Conservation (phyloP, 371 early-diverging fungal genomes). For the Mucor piriformis region DNA sequence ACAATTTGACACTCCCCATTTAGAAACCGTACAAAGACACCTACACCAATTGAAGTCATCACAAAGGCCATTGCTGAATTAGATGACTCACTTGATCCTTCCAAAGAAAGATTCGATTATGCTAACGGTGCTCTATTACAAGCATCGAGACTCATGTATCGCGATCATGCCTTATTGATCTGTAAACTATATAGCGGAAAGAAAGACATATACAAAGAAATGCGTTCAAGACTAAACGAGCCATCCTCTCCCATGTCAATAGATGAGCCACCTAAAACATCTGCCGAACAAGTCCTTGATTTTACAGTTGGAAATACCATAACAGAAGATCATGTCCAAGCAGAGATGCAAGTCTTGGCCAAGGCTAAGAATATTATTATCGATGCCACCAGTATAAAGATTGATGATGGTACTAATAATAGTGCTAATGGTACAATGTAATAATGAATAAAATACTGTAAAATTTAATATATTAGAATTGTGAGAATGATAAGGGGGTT, state of each 20-base stretch:
- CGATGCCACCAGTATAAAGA: constrained; percentile 4
- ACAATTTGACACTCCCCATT: too few species aligned
- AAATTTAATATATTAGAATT: neutral
- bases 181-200: constrained; percentile 38
- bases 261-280: neutral
- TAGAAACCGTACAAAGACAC: constrained; percentile 32
- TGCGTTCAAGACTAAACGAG: constrained; percentile 17
- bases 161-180: constrained; percentile 31
- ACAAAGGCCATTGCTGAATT: constrained; percentile 26
- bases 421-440: neutral
- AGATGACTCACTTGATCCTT: constrained; percentile 30
- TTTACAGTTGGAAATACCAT: constrained; percentile 26
- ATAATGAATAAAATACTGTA: neutral
- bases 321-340: constrained; percentile 40
- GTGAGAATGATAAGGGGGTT: constrained; percentile 4
- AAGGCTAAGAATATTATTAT: constrained; percentile 25
- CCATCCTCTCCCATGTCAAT: neutral
- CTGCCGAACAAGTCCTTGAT: constrained; percentile 3
- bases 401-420: neutral
- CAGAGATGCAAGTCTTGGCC: constrained; percentile 37
- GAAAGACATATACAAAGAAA: constrained; percentile 37
- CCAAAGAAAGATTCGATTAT: constrained; percentile 31
- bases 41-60: constrained; percentile 32
- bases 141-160: constrained; percentile 35
- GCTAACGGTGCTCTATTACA: constrained; percentile 50